Percentiles rank a stretch among this genome's conserved stretches.
phyloP scores from a whole-genome alignment of 2,329 filamentous ascomycete genomes.

The Colletotrichum lupini region DNA sequence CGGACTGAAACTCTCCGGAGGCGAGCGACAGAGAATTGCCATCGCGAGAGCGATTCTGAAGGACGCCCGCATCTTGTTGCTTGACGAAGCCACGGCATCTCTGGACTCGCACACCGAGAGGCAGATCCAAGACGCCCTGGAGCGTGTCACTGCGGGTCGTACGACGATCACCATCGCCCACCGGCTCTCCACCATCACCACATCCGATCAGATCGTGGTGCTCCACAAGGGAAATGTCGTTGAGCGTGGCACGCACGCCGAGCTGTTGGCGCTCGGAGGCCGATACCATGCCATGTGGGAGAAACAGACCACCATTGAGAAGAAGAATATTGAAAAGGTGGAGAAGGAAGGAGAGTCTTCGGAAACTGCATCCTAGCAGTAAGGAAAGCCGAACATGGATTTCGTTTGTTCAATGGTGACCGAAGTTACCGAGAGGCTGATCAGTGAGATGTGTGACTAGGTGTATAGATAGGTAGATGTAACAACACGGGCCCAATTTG shows the following conservation, averaged over 20 bases:
- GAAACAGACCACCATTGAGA: conserved; percentile 58
- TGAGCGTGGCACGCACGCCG: conserved; percentile 61
- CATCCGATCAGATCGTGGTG: conserved; percentile 65
- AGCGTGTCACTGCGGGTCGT: conserved; percentile 57
- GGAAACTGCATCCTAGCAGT: conserved; percentile 26
- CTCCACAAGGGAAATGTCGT: conserved; percentile 62
- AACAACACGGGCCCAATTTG: not conserved
- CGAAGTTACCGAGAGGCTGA: not conserved
- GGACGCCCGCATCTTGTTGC: conserved; percentile 74
- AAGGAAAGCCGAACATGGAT: not conserved
- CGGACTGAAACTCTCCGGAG: conserved; percentile 66
- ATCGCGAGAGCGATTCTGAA: conserved; percentile 76
- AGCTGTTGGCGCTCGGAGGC: conserved; percentile 56
- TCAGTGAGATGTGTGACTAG: not conserved
- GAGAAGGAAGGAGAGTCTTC: conserved; percentile 33
- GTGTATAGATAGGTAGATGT: not conserved
- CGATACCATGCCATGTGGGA: conserved; percentile 65
- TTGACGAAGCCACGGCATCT: conserved; percentile 79
- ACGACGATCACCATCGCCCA: conserved; percentile 67
- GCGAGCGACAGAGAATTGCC: conserved; percentile 68
- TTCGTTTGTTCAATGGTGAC: too few species aligned
- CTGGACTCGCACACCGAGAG: conserved; percentile 72
- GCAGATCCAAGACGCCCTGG: conserved; percentile 65
- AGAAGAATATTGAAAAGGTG: conserved; percentile 40
- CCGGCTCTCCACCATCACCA: conserved; percentile 67